Conservation (phyloP, 1,139 yeast genomes). For the Candida labiduridarum region DNA sequence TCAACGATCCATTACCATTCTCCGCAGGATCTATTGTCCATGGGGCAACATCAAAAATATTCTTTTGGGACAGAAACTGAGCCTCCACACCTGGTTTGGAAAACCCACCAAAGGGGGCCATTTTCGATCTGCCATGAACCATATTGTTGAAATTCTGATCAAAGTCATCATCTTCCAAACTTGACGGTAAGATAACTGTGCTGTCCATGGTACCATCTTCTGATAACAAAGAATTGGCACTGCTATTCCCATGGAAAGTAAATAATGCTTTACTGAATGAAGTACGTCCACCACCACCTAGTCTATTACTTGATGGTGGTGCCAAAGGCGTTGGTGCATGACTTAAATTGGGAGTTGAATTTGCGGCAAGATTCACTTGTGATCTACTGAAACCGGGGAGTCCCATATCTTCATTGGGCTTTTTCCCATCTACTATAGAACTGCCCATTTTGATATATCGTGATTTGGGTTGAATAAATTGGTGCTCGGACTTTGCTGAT, state of each 20-base stretch:
- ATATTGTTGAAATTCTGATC: constrained; percentile 31
- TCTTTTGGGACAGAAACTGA: constrained; percentile 45
- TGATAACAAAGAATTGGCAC: constrained; percentile 34
- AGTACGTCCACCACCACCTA: constrained; percentile 20
- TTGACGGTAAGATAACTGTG: constrained; percentile 9
- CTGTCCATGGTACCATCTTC: constrained; percentile 18
- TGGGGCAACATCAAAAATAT: constrained; percentile 69
- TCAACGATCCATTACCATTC: constrained; percentile 88
- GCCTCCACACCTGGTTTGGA: constrained; percentile 56
- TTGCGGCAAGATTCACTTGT: constrained; percentile 8
- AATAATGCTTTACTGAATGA: constrained; percentile 22
- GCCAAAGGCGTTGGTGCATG: constrained; percentile 15
- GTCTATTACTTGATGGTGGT: constrained; percentile 5
- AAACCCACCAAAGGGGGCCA: constrained; percentile 80
- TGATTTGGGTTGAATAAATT: constrained; percentile 50
- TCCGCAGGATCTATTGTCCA: constrained; percentile 71
- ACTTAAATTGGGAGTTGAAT: constrained; percentile 25
- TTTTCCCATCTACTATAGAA: constrained; percentile 44
- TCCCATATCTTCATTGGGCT: constrained; percentile 33
- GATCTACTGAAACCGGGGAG: constrained; percentile 46
- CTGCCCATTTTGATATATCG: constrained; percentile 31
- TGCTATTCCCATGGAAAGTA: constrained; percentile 29
- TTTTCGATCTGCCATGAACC: constrained; percentile 31
- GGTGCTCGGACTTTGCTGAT: constrained; percentile 8
- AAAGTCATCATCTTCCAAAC: constrained; percentile 23